Evolutionary conservation across 176 grass and related monocot species (phyloP), one percentile per base, ranked within the genome.

Genomic region (Eragrostis curvula): DNA sequence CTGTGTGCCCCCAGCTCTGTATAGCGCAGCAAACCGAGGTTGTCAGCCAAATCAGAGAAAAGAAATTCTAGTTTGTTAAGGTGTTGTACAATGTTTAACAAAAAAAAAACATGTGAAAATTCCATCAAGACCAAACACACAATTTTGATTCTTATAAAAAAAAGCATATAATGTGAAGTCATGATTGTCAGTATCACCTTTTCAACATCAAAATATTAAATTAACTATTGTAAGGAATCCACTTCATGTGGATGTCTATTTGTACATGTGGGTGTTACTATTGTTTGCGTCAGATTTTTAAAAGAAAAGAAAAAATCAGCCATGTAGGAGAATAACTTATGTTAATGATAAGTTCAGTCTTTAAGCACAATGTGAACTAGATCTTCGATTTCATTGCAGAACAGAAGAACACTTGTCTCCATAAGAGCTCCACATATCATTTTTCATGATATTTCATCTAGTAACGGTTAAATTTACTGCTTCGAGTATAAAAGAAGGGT

Each of bases 1-100:
- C 27, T 98, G 96, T 20, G 93, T 98, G 12, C 93, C 93, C 39
- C 96, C 93, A 78, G 93, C 96, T 86, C 93, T 98, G 64, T 24
- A 82, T 75, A 81, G 82, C 69, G 49, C 30, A 75, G n/a, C 46
- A 85, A 71, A 83, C 21, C 60, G 46, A 68, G 8, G 40, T 68
- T 85, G 61, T 18, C 40, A 14, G 4, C 43, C 63, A 45, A 73
- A 77, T 23, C 32, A 57, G 17, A 50, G 8, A 45, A 45, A 7
- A 45, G 5, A 45, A 9, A n/a, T n/a, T n/a, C 8, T 45, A 43
- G 75, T 87, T 74, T 43, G 62, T 11, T 42, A n/a, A 57, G 16
- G 16, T 75, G 40, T 21, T 74, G 44, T 18, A 49, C 21, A 64
- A 13, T 13, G 15, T 40, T 12, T 7, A 60, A 25, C 6, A 2